Evolutionary conservation across 2,329 filamentous ascomycete genomes (phyloP).

Genomic region (Beauveria sp.): DNA sequence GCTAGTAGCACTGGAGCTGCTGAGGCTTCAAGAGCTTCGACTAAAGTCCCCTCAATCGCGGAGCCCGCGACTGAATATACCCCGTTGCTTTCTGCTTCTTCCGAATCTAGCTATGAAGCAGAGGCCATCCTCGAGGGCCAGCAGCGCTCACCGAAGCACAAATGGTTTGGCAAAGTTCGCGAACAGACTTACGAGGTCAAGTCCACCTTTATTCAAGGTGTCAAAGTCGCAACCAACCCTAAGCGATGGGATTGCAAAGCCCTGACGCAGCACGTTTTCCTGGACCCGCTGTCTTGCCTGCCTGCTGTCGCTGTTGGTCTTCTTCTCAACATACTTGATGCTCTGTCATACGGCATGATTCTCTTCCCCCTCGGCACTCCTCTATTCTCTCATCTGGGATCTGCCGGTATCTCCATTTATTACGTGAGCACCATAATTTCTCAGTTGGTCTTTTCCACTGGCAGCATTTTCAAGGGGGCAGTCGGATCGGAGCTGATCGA

Average conservation of each 20-base stretch:
- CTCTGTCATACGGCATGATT: constrained; percentile 93
- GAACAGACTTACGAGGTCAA: constrained; percentile 26
- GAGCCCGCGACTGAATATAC: constrained; percentile 34
- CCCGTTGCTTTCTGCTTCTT: constrained; percentile 36
- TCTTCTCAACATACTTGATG: constrained; percentile 88
- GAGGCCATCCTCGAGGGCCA: constrained; percentile 43
- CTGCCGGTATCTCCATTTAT: constrained; percentile 96
- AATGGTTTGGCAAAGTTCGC: constrained; percentile 28
- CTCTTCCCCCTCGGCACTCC: constrained; percentile 85
- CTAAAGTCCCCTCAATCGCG: constrained; percentile 1
- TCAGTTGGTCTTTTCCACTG: constrained; percentile 79
- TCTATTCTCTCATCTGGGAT: constrained; percentile 76
- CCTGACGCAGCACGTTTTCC: constrained; percentile 56
- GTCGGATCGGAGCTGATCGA: constrained; percentile 98
- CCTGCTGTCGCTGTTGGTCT: constrained; percentile 85
- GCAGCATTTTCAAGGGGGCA: constrained; percentile 83
- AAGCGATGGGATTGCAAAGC: constrained; percentile 63
- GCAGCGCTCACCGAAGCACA: constrained; percentile 27
- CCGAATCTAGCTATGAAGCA: constrained; percentile 21
- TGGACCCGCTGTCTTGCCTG: constrained; percentile 62
- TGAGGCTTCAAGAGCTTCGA: neutral
- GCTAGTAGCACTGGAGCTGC: neutral
- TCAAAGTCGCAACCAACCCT: constrained; percentile 44
- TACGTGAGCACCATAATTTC: constrained; percentile 96
- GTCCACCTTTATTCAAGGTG: constrained; percentile 22